Evolutionary conservation across 2,329 filamentous ascomycete genomes (phyloP).

Genomic region (Trichoderma arundinaceum): DNA sequence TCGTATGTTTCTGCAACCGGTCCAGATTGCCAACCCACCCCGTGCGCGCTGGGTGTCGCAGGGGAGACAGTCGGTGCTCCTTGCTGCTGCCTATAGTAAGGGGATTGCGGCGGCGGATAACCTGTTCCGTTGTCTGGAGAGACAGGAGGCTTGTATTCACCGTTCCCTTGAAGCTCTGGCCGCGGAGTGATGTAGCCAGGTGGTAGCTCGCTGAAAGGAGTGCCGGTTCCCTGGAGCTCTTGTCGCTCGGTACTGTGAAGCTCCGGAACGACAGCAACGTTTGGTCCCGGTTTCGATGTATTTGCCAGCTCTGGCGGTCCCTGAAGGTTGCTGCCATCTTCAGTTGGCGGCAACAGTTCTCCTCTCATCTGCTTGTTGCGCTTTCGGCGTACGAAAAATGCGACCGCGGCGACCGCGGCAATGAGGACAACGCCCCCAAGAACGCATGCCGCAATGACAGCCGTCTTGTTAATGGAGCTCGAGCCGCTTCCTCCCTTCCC

Average conservation of each 20-base stretch:
- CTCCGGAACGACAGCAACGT: constrained; percentile 33
- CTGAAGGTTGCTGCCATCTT: constrained; percentile 28
- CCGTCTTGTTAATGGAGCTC: constrained; percentile 38
- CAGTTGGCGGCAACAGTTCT: constrained; percentile 34
- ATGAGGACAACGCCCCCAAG: constrained; percentile 39
- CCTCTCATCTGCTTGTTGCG: constrained; percentile 39
- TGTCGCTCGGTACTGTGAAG: constrained; percentile 38
- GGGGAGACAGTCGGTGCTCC: constrained; percentile 17
- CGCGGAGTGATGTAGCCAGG: constrained; percentile 36
- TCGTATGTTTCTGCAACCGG: constrained; percentile 45
- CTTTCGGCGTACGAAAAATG: constrained; percentile 48
- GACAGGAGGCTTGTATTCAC: constrained; percentile 33
- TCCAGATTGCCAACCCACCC: constrained; percentile 45
- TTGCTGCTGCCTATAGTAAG: constrained; percentile 31
- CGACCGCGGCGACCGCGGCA: constrained; percentile 40
- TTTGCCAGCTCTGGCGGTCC: constrained; percentile 38
- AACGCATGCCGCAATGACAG: constrained; percentile 45
- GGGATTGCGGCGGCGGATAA: constrained; percentile 32
- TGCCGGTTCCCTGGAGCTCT: constrained; percentile 37
- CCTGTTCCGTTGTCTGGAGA: constrained; percentile 34
- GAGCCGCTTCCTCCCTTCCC: constrained; percentile 29
- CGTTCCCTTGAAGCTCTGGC: constrained; percentile 40
- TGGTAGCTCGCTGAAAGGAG: constrained; percentile 36
- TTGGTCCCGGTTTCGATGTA: constrained; percentile 32
- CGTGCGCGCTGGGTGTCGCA: constrained; percentile 29